Evolutionary conservation across 2,329 filamentous ascomycete genomes (phyloP).

Genomic region (Cucurbitaria berberidis): DNA sequence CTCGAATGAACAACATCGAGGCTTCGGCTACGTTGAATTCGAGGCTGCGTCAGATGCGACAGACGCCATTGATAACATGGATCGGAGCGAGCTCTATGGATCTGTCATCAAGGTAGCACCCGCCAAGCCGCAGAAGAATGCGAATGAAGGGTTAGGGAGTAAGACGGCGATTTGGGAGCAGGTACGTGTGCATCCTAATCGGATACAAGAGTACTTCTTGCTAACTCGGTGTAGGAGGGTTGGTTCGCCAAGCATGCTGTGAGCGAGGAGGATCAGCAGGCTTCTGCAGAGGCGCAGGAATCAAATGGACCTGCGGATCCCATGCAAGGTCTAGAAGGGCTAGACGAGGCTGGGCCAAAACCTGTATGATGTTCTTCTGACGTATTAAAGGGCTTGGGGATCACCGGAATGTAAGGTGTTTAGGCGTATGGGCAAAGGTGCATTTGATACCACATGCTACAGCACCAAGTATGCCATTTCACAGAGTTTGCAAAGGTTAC

Average conservation of each 20-base stretch:
- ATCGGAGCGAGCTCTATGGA: slow-evolving; percentile 93
- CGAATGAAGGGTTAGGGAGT: slow-evolving; percentile 85
- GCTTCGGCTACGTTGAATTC: slow-evolving; percentile 97
- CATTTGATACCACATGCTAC: slow-evolving; percentile 8
- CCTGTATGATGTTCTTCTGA: slow-evolving; percentile 58
- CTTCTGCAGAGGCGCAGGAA: slow-evolving; percentile 61
- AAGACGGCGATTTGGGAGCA: slow-evolving; percentile 97
- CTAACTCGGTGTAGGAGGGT: slow-evolving; percentile 70
- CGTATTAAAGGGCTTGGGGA: neutral
- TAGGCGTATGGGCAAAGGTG: slow-evolving; percentile 16
- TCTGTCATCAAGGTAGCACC: slow-evolving; percentile 88
- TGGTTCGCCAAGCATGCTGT: slow-evolving; percentile 90
- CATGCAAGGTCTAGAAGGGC: slow-evolving; percentile 92
- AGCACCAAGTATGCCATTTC: neutral
- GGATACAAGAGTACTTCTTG: neutral
- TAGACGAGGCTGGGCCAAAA: slow-evolving; percentile 93
- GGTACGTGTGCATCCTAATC: slow-evolving; percentile 61
- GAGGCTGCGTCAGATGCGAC: slow-evolving; percentile 83
- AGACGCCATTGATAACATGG: slow-evolving; percentile 99
- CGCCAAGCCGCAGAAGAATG: slow-evolving; percentile 90
- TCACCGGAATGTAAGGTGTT: slow-evolving; percentile 24
- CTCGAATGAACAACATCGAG: slow-evolving; percentile 78
- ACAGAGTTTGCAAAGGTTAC: neutral
- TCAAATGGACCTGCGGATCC: slow-evolving; percentile 73
- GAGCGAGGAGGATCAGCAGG: slow-evolving; percentile 76